A percentile compares a stretch with the other conserved stretches of the same genome.
Conservation (phyloP, 352 stramenopile genomes). For the Pythium rhizo-oryzae region DNA sequence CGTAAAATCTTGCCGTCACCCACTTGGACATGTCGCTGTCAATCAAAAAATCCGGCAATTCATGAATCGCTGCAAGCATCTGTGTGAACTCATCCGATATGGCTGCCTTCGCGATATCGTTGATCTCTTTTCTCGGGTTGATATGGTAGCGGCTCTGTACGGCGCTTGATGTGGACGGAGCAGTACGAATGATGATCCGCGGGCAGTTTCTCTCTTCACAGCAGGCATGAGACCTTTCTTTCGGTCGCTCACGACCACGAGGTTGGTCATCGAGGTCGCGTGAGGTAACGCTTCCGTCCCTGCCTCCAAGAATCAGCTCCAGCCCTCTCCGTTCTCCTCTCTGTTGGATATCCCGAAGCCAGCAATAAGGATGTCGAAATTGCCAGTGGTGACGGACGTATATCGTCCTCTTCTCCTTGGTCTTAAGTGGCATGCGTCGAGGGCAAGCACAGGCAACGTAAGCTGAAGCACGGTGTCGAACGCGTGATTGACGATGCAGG, state of each 20-base stretch:
- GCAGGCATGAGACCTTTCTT: slow-evolving; percentile 14
- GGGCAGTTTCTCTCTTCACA: not conserved
- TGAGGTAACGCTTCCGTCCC: not conserved
- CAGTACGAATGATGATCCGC: slow-evolving; percentile 9
- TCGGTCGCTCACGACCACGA: slow-evolving; percentile 13
- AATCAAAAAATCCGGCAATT: too few species aligned
- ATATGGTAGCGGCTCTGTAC: slow-evolving; percentile 4
- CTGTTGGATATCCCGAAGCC: slow-evolving; percentile 5
- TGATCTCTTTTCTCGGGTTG: not conserved
- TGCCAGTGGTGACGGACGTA: not conserved
- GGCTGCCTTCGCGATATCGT: not conserved
- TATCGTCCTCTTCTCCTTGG: not conserved
- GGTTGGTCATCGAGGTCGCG: not conserved
- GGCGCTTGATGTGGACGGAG: slow-evolving; percentile 18
- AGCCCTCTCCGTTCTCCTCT: slow-evolving; percentile 13
- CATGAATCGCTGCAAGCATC: not conserved
- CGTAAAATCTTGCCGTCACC: not conserved
- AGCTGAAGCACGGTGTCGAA: not conserved
- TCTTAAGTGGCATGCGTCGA: slow-evolving; percentile 1
- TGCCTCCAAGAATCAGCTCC: slow-evolving; percentile 4
- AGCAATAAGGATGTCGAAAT: not conserved
- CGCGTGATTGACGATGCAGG: not conserved
- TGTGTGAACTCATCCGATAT: not conserved
- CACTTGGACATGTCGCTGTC: not conserved
- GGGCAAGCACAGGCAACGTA: not conserved